Base-by-base conservation (phyloP, 139 green algal genomes). In the Chlamydomonas sphaeroides region DNA sequence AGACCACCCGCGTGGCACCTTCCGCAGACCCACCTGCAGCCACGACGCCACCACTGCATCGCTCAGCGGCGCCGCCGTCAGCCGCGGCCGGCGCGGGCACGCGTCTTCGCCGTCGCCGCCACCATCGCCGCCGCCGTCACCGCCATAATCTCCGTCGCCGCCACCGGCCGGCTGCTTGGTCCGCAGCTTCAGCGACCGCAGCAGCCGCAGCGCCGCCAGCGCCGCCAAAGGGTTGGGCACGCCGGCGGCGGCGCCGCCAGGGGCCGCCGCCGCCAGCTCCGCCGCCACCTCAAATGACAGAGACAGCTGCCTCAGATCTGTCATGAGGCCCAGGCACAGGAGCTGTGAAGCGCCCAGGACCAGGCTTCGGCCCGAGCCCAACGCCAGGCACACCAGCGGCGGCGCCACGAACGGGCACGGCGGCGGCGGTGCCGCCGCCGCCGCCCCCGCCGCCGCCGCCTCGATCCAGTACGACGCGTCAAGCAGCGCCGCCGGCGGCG, bases 241-340 rank as follows among this genome's bases (percentile, higher is more conserved):
- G 53, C 53, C 53, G 53, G 18, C 53, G 20, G 15, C 53, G 20
- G 53, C 21, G 21, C 25, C 65, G 38, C 20, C 26, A 20, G 68
- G 48, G 2, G 42, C 51, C 68, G 32, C 68, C 17, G 1, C 14
- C 41, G 10, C 6, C 68, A 17, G 10, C 28, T 30, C 28, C 42
- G 20, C 5, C 41, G 33, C 42, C 42, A 17, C 35, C 33, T 53
- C 49, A 21, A 80, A 68, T 17, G 28, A 59, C 36, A 80, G 56
- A 0, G 30, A 3, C 39, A 80, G 36, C 14, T 10, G 59, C 3
- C 57, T 36, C 15, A 80, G 72, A 3, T 68, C 56, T 5, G 56
- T 68, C 56, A 80, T 56, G 20, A 68, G 56, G 26, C 56, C 72
- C 36, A 80, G 36, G 53, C 72, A 80, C 35, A 80, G 72, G 36